phyloP scores from a whole-genome alignment of 768 basidiomycete genomes.

The Tylopilus vinaceipallidus region DNA sequence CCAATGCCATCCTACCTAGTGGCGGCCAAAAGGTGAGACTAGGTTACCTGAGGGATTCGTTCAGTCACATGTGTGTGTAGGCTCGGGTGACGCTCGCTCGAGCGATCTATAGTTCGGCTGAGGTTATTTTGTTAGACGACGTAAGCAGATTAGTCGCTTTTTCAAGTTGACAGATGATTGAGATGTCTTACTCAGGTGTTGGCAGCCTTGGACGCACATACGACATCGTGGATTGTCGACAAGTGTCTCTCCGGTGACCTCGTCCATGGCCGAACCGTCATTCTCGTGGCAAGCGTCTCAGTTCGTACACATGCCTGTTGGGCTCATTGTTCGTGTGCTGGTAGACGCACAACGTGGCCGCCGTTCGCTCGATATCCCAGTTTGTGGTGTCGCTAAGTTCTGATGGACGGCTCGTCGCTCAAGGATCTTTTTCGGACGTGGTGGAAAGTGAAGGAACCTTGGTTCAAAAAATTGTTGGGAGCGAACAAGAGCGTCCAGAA shows the following conservation, averaged over 20 bases:
- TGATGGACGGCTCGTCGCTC: background rate
- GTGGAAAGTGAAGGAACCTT: background rate
- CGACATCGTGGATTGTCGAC: conserved; percentile 2
- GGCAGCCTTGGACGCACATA: conserved; percentile 2
- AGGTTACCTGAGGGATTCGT: background rate
- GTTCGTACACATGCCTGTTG: too few species aligned
- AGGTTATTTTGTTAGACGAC: conserved; percentile 1
- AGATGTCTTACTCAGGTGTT: background rate
- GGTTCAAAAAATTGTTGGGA: background rate
- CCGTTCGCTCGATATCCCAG: background rate
- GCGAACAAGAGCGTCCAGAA: background rate
- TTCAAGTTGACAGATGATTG: too few species aligned
- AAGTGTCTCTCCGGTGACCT: background rate
- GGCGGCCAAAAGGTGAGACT: conserved; percentile 1
- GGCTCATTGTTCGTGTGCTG: too few species aligned
- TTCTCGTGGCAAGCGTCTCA: conserved; percentile 1
- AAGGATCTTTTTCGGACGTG: background rate
- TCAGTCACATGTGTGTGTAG: background rate
- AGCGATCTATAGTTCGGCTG: background rate
- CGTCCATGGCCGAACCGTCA: conserved; percentile 1
- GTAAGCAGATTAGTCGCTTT: background rate
- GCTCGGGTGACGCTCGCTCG: conserved; percentile 2
- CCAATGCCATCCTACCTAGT: background rate
- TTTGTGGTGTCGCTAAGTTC: background rate
- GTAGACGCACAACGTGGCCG: background rate